phyloP scores from a whole-genome alignment of 2,329 filamentous ascomycete genomes.

The Rosellinia necatrix region DNA sequence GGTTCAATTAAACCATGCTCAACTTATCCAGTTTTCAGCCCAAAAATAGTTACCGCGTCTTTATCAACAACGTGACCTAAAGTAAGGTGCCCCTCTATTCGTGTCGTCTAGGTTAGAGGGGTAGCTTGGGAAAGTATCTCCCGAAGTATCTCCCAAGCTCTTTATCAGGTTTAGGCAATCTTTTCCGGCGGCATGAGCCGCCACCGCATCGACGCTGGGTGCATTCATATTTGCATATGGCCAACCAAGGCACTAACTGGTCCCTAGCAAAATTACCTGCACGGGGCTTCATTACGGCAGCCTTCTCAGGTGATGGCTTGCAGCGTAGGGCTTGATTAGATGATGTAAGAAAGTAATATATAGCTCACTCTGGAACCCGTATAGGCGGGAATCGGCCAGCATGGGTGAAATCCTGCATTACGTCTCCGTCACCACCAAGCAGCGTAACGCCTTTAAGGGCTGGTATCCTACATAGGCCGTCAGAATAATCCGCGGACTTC shows the following conservation, averaged over 20 bases:
- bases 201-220: background rate
- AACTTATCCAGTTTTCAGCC: no score
- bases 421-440: background rate
- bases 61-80: no score
- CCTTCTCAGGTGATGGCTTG: background rate
- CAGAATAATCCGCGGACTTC: background rate
- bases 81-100: no score
- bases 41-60: no score
- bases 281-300: background rate
- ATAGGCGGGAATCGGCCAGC: background rate
- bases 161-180: background rate
- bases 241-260: background rate
- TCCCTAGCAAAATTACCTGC: background rate
- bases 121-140: background rate
- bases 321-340: background rate
- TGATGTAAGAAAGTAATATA: background rate
- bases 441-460: constrained; percentile 3
- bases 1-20: no score
- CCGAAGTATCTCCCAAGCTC: background rate
- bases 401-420: constrained; percentile 3
- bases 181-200: constrained; percentile 3
- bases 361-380: background rate
- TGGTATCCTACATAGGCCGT: background rate
- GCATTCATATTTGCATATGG: background rate
- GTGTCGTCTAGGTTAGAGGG: no score